These are phyloP conservation scores for Rosa lucieae DNA, from an alignment of 306 rosid genomes.

Conservation along the genomic window DNA sequence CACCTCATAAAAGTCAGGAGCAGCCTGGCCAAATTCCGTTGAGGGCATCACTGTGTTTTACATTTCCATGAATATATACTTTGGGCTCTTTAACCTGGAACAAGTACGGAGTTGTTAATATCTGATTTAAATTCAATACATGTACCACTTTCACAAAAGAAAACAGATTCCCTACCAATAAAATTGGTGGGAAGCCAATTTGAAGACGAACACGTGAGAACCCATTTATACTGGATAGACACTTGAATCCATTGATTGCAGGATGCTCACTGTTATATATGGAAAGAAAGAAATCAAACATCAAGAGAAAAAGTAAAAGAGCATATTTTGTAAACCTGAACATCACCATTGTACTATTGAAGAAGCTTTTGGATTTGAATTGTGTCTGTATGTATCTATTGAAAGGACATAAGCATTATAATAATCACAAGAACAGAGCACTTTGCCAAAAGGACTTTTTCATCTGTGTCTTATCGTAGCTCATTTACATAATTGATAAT, in stretches of 20 bases:
- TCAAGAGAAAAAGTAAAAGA: neutral
- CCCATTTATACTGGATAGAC: constrained; percentile 63
- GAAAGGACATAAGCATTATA: neutral
- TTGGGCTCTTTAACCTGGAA: constrained; percentile 71
- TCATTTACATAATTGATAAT: neutral
- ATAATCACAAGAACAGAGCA: neutral
- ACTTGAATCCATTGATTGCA: constrained; percentile 61
- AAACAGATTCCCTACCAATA: constrained; percentile 43
- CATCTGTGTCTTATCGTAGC: neutral
- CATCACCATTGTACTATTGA: neutral
- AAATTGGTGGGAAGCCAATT: constrained; percentile 55
- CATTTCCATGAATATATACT: constrained; percentile 69
- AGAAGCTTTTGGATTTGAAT: neutral
- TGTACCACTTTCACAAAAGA: neutral
- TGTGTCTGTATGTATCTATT: neutral
- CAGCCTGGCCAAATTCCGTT: constrained; percentile 68
- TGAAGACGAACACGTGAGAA: constrained; percentile 53
- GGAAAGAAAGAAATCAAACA: neutral
- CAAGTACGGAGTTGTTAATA: neutral
- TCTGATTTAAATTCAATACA: neutral
- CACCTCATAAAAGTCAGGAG: constrained; percentile 24
- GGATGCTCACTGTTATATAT: constrained; percentile 62
- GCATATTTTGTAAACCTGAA: neutral
- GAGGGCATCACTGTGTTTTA: constrained; percentile 37
- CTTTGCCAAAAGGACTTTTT: neutral